Evolutionary conservation across 1,284 basidiomycete species (phyloP), one percentile per base, ranked within the genome.

Genomic region (Ceratobasidium sp.): DNA sequence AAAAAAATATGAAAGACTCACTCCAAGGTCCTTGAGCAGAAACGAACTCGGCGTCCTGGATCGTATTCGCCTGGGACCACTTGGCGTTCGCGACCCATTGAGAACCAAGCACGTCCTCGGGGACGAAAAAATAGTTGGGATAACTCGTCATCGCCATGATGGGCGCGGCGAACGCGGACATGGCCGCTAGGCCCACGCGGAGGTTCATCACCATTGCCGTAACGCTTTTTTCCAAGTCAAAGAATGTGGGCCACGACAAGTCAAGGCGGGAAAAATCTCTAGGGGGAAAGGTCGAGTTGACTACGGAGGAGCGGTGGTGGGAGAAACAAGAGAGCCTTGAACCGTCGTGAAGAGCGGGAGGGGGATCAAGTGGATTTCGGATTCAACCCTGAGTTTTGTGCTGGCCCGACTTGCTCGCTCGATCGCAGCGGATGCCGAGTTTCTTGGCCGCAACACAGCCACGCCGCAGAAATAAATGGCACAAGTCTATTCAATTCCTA

Each of bases 101-200:
- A 12, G 78, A 84, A 7, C 83, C 81, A 13, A 90, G 82, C 66
- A 90, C 86, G 80, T 85, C 87, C 73, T 86, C 83, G 0, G 90
- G 89, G 79, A 89, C 85, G 73, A 90, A 84, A 79, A 90, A 91
- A 67, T 89, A 88, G 80, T 89, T 89, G 17, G 87, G 86, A 79
- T 90, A 90, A 79, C 86, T 87, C 15, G 79, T 80, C 61, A 78
- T 69, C n/a, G 73, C 42, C 65, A 61, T 28, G 57, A 52, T 61
- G 26, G 74, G 71, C 17, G 59, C 59, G 17, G 59, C 59, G 17
- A 74, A 74, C 33, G 61, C 44, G 28, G 61, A 33, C 42, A 74
- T 44, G 64, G 64, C 64, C 40, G 44, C 12, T 1, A 74, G 71
- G 71, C 71, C 71, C 6, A 54, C 59, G 17, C 48, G 71, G 5